phyloP scores from a whole-genome alignment of 2,329 filamentous ascomycete species.

The Mollisia scopiformis region DNA sequence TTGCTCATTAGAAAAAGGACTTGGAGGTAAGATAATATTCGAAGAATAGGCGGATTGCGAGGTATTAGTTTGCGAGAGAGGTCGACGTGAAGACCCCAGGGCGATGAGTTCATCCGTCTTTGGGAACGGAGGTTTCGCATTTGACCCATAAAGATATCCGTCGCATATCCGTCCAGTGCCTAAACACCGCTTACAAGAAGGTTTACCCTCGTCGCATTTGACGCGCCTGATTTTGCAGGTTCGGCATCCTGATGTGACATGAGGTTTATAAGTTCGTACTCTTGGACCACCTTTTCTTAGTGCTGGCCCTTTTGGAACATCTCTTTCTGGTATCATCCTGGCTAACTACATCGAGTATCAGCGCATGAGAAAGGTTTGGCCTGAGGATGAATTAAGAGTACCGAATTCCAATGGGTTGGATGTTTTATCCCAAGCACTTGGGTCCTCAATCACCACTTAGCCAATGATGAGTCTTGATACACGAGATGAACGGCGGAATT shows the following conservation, averaged over 20 bases:
- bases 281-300: not conserved
- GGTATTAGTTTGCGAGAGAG: no score
- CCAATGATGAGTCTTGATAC: not conserved
- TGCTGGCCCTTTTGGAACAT: not conserved
- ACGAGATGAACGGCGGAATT: not conserved
- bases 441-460: no score
- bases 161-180: not conserved
- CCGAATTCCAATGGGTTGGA: no score
- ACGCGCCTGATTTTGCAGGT: not conserved
- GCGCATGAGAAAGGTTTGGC: no score
- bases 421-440: no score
- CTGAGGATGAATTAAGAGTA: no score
- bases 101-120: no score
- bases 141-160: not conserved
- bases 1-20: not conserved
- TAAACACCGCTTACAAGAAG: not conserved
- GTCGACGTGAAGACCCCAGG: no score
- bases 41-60: no score
- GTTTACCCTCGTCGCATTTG: not conserved
- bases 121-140: not conserved
- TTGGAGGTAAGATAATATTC: no score
- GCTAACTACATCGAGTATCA: no score
- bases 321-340: not conserved
- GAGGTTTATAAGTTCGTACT: not conserved
- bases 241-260: not conserved